Evolutionary conservation across 768 basidiomycete genomes (phyloP), one percentile per base, ranked within the genome.

Genomic region (Tulasnella sp.): DNA sequence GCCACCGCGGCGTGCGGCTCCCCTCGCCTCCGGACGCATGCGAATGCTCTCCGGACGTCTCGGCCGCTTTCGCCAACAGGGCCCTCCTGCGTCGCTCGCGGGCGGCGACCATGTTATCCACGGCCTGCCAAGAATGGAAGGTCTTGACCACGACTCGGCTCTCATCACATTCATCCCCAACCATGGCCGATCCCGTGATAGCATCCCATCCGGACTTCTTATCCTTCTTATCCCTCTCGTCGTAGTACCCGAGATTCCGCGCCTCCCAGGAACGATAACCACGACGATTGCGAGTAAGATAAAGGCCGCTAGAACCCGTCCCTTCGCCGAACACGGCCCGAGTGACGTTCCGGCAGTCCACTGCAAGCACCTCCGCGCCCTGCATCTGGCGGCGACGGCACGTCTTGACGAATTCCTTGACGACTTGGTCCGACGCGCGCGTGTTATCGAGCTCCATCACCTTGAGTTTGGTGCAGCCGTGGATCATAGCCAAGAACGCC

Each of bases 71-170:
- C 3, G 67, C 68, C 54, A 78, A 71, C 49, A 63, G 64, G 40
- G 73, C 63, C 68, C 79, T 85, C 58, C 79, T 75, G 61, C 79
- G 73, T 72, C 80, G 83, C 73, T 82, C 83, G 65, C 84, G 74
- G 52, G 74, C 76, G 32, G 74, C 71, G 17, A 35, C 57, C 25
- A 89, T 86, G 0, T 81, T 79, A 65, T 90, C 88, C 35, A 91
- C 86, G 8, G 78, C 83, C 73, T 89, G 84, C 84, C 85, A 88
- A 48, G 83, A 80, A 68, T 85, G 83, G 67, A 89, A 92, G 23
- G 83, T 81, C 76, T 89, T 89, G 62, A 91, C 65, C 49, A 86
- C 82, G 23, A 90, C 81, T 23, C 82, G 72, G 64, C 64, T 69
- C 63, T 77, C 74, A 61, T 90, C 87, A 65, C 86, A 87, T 67